phyloP scores from a whole-genome alignment of 306 rosid species.

The Cyamopsis tetragonoloba region DNA sequence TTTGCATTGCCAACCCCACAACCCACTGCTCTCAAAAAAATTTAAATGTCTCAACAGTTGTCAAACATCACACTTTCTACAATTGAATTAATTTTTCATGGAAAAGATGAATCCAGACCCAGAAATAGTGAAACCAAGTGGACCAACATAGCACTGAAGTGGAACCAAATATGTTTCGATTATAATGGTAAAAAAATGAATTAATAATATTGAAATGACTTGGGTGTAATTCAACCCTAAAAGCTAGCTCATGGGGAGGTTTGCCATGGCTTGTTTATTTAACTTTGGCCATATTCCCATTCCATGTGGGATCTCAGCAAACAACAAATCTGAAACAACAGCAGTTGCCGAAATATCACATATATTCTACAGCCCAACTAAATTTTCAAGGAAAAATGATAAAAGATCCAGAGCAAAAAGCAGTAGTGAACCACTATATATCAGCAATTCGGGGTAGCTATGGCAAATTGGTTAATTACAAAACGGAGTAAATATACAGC shows the following conservation, averaged over 20 bases:
- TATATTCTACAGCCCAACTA: neutral
- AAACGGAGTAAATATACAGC: neutral
- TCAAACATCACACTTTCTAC: neutral
- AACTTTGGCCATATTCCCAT: no score
- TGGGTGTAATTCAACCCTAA: no score
- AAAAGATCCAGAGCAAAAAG: neutral
- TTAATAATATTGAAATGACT: no score
- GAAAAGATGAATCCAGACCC: neutral
- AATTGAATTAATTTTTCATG: neutral
- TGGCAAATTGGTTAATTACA: neutral
- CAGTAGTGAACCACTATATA: constrained; percentile 38
- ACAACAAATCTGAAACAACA: neutral
- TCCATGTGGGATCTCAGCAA: no score
- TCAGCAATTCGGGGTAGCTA: constrained; percentile 55
- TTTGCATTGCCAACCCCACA: constrained; percentile 87
- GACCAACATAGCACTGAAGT: constrained; percentile 48
- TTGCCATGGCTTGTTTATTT: no score
- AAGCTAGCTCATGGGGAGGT: no score
- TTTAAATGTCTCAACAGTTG: constrained; percentile 4
- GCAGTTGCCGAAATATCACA: neutral
- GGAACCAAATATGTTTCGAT: neutral
- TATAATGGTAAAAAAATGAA: neutral
- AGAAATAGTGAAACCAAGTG: neutral
- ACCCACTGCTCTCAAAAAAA: constrained; percentile 43
- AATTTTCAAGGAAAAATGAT: neutral